These are phyloP conservation scores for Naganishia liquefaciens DNA, from an alignment of 1,284 basidiomycete species.

Conservation along the genomic window DNA sequence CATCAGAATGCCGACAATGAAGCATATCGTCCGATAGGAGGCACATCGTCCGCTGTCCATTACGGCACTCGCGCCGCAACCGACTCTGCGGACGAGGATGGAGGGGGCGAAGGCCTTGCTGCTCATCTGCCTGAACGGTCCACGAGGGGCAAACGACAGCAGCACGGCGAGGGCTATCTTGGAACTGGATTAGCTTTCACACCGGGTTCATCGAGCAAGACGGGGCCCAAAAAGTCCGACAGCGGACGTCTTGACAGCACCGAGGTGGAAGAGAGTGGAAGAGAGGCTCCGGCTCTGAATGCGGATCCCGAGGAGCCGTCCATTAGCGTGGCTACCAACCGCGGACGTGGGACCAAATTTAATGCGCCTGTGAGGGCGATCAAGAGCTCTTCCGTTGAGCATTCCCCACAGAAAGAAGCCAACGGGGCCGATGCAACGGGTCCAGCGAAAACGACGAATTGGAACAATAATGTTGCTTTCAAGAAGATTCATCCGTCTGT, in stretches of 20 bases:
- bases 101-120: slow-evolving; percentile 42
- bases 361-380: slow-evolving; percentile 15
- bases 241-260: slow-evolving; percentile 1
- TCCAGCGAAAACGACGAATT: background rate
- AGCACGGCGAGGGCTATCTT: slow-evolving; percentile 46
- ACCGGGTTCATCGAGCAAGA: background rate
- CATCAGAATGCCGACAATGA: slow-evolving; percentile 39
- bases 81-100: slow-evolving; percentile 41
- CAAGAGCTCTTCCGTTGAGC: slow-evolving; percentile 4
- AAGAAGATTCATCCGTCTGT: background rate
- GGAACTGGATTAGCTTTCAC: slow-evolving; percentile 44
- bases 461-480: background rate
- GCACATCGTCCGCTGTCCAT: background rate
- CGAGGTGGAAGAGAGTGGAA: background rate
- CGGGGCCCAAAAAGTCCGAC: slow-evolving; percentile 19
- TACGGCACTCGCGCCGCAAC: slow-evolving; percentile 28
- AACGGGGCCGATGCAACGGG: background rate
- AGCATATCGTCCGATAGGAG: slow-evolving; percentile 48
- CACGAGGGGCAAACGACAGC: slow-evolving; percentile 41
- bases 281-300: background rate
- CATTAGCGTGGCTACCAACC: background rate
- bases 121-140: slow-evolving; percentile 40
- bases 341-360: slow-evolving; percentile 8
- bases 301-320: background rate
- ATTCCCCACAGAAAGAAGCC: slow-evolving; percentile 13